Evolutionary conservation across 257 asterid species (phyloP), one percentile per base, ranked within the genome.

Genomic region (Solanum medicagineum): DNA sequence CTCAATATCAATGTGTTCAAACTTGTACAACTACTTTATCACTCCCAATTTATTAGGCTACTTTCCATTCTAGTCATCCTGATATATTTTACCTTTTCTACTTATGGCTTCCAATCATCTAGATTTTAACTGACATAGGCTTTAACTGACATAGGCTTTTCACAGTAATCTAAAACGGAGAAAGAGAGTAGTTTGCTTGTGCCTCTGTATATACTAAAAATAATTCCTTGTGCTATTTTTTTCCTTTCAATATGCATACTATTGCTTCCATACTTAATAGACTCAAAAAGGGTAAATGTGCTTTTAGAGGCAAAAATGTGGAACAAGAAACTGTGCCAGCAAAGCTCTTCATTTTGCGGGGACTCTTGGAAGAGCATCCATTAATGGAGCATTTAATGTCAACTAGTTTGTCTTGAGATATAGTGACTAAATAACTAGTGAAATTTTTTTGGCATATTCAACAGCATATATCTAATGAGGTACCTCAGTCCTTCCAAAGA

Each of bases 401-500:
- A 20, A 44, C 36, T 71, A 42, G 36, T 71, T 71, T 44, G 19
- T 44, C 36, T 11, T 6, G 10, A 19, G 10, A 71, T 71, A 45
- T 44, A 44, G 20, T 12, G 80, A 71, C 9, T 44, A 71, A 71
- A 71, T 20, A 20, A 71, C 56, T 19, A 42, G 36, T 71, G 0
- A 32, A 32, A 32, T 32, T 32, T 32, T 32, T 24, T 77, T 12
- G 42, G 10, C 75, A 44, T 68, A 56, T 40, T 82, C 62, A 83
- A 20, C 47, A 59, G 14, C 51, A 20, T 53, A 81, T 22, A 63
- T 29, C 69, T n/a, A 42, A 77, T 16, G 44, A 83, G n/a, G 69
- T 90, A 96, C 99, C 98, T 95, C 88, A 91, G 86, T 84, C 95
- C 97, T 88, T 95, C 98, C 84, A 92, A 86, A 71, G 97, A 88